Base-by-base conservation (phyloP, 352 stramenopile species). In the Saprolegnia parasitica region DNA sequence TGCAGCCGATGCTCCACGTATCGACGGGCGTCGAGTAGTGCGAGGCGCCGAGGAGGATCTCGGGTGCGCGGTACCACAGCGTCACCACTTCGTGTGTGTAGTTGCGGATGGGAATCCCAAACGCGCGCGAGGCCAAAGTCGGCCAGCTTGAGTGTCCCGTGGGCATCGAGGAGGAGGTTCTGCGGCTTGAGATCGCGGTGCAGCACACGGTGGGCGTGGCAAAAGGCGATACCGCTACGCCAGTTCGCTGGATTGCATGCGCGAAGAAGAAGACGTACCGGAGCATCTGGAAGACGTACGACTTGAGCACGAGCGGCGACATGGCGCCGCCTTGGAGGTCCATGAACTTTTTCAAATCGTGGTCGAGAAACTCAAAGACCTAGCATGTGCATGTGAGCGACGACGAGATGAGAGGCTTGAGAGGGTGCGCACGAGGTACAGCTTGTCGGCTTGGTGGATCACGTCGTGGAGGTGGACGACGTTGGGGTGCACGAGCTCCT, bases 171-270 rank as follows among this genome's bases (percentile, higher is more conserved):
- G 32, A 97, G 85, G 65, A 98, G 73, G 78, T 99, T 99, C 75
- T 99, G 96, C 21, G 96, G 95, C 81, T 99, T 99, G 72, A 99
- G 83, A 75, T 99, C 97, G 40, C 97, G 89, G 78, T 99, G 97
- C 40, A 99, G 78, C 64, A 99, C 95, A 47, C 96, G 87, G 74
- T 98, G 96, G 40, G 88, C 87, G 80, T 99, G 97, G 79, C 96
- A 98, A 73, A 94, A 98, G 56, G 91, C 90, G 23, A 99, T 86
- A 21, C 86, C 86, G 0, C 66, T 66, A 37, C 18, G 20, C 9
- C 5, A 39, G 8, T 10, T 26, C 64, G 42, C 8, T 57, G 39
- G 15, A 29, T 35, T 5, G 5, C 20, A 11, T 29, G 15, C 8
- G 8, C 8, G 39, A 8, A 46, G 39, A 8, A 8, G 15, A 46